These are phyloP conservation scores for Plasmodium gonderi DNA, from an alignment of 169 alveolate species.

Conservation along the genomic window DNA sequence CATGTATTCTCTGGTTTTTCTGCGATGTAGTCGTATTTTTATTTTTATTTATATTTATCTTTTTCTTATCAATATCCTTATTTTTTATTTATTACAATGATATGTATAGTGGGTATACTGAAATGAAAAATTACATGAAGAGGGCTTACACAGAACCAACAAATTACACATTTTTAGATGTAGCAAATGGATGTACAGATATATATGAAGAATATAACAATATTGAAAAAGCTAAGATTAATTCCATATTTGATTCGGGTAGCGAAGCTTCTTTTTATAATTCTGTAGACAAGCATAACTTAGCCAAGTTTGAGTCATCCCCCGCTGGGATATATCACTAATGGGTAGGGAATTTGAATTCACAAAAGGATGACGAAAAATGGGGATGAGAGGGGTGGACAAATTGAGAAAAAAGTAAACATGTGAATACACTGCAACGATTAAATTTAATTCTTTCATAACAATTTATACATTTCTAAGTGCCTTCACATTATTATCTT, in stretches of 20 bases:
- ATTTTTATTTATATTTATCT: conserved; percentile 38
- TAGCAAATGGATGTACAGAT: conserved; percentile 38
- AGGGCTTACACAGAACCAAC: conserved; percentile 58
- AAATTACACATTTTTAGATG: conserved; percentile 61
- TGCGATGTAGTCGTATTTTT: conserved; percentile 69
- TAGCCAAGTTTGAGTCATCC: conserved; percentile 46
- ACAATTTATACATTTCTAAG: background rate
- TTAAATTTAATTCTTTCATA: background rate
- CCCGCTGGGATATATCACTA: conserved; percentile 52
- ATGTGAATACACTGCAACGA: background rate
- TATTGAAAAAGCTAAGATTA: background rate
- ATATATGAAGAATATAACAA: conserved; percentile 50
- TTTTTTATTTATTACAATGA: conserved; percentile 47
- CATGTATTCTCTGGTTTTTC: conserved; percentile 67
- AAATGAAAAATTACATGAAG: conserved; percentile 69
- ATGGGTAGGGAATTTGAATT: background rate
- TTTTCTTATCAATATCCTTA: conserved; percentile 41
- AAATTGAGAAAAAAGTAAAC: background rate
- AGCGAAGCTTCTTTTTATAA: conserved; percentile 53
- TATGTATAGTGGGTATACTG: conserved; percentile 42
- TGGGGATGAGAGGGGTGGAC: background rate
- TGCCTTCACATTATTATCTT: background rate
- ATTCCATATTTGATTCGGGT: conserved; percentile 31
- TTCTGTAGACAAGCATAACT: conserved; percentile 33
- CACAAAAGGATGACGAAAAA: background rate